A percentile compares a stretch with the other conserved stretches of the same genome.
Evolutionary conservation across 2,329 filamentous ascomycete genomes (phyloP).

Genomic region (Aspergillus hortae): DNA sequence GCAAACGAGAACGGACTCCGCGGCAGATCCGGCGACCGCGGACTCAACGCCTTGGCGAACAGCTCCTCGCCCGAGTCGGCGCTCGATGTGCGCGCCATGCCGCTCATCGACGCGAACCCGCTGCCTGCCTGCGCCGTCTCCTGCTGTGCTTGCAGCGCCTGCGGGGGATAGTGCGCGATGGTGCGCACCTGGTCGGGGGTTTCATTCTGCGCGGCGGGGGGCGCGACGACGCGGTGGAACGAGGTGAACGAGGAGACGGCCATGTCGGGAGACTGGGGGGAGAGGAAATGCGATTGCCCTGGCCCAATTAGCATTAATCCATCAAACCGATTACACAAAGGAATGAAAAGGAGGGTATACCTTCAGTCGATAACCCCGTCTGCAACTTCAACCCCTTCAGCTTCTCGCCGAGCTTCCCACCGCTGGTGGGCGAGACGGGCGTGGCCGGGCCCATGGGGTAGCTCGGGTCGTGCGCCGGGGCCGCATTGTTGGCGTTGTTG

Average conservation of each 20-base stretch:
- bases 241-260: conserved; percentile 61
- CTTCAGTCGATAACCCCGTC: conserved; percentile 60
- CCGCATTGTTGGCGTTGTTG: conserved; percentile 1
- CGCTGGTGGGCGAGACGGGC: conserved; percentile 59
- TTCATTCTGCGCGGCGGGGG: conserved; percentile 14
- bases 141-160: conserved; percentile 36
- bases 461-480: conserved; percentile 6
- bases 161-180: conserved; percentile 38
- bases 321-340: neutral
- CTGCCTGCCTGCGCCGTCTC: conserved; percentile 18
- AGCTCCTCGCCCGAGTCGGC: conserved; percentile 70
- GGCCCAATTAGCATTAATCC: neutral
- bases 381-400: conserved; percentile 73
- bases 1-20: conserved; percentile 73
- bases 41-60: conserved; percentile 83
- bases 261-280: conserved; percentile 61
- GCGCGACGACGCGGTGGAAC: conserved; percentile 47
- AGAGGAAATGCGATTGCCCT: conserved; percentile 47
- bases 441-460: conserved; percentile 49
- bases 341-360: conserved; percentile 39
- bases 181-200: conserved; percentile 19
- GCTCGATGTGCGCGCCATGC: conserved; percentile 31
- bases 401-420: conserved; percentile 73
- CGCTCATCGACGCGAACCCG: conserved; percentile 29
- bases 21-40: conserved; percentile 79